These are phyloP conservation scores for Tetracentron sinense DNA, from an alignment of 164 flowering plant genomes.

Conservation along the genomic window DNA sequence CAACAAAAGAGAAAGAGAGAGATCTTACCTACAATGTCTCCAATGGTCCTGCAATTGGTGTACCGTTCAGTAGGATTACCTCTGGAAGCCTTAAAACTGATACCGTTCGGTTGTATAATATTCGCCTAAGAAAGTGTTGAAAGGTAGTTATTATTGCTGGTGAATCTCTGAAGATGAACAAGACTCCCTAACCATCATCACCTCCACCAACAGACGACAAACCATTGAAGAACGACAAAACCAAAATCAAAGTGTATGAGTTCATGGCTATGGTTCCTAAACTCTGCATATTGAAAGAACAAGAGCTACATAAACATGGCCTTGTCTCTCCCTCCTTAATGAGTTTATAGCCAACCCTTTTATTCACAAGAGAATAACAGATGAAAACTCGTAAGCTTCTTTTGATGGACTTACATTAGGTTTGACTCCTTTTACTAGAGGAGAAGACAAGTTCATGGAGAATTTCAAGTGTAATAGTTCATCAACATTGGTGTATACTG, in stretches of 20 bases:
- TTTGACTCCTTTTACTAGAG: conserved; percentile 26
- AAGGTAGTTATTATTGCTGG: conserved; percentile 79
- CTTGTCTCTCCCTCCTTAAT: too few species aligned
- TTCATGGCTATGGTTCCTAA: conserved; percentile 19
- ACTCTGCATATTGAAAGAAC: background rate
- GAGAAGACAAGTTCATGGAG: conserved; percentile 9
- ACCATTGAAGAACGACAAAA: conserved; percentile 12
- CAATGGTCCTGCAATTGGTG: conserved; percentile 92
- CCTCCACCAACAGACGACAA: conserved; percentile 19
- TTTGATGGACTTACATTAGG: conserved; percentile 34
- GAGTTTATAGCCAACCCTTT: conserved; percentile 6
- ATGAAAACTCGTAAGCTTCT: conserved; percentile 26
- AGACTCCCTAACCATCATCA: conserved; percentile 49
- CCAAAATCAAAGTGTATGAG: conserved; percentile 12
- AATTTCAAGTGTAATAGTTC: conserved; percentile 33
- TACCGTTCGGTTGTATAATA: conserved; percentile 69
- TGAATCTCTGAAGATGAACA: conserved; percentile 90
- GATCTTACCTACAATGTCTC: conserved; percentile 77
- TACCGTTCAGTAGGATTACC: conserved; percentile 89
- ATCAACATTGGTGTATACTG: conserved; percentile 24
- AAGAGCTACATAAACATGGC: conserved; percentile 3
- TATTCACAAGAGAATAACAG: background rate
- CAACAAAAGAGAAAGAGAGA: conserved; percentile 1
- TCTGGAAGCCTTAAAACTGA: conserved; percentile 66
- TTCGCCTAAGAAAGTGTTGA: conserved; percentile 75